Base-by-base conservation (phyloP, 495 filamentous ascomycete species). In the Neurospora intermedia region DNA sequence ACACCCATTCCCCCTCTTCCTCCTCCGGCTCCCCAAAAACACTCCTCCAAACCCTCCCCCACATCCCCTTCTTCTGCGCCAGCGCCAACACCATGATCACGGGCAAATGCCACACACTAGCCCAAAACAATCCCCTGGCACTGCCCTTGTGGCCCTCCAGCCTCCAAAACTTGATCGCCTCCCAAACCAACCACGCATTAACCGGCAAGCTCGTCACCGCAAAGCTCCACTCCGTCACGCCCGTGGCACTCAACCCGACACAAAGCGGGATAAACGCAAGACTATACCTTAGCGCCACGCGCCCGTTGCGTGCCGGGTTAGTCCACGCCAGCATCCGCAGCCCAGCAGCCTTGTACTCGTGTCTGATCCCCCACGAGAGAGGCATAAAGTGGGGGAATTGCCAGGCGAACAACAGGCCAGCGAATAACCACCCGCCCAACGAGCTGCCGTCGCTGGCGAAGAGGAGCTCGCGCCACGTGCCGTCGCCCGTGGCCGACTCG, bases 371-470 rank as follows among this genome's bases (percentile, higher is more conserved):
- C 87, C 93, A 96, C 31, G 91, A 94, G 11, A 99, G 84, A 0
- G 94, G 90, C 84, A 97, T 98, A 84, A 99, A 99, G 80, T 99
- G 96, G 15, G 96, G 93, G 78, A 98, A 98, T 80, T 99, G 96
- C 96, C 96, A 99, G 2, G 94, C 92, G 73, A 97, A 96, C 8
- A 99, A 84, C 41, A 98, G 82, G 0, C 87, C 89, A 6, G 92
- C 96, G 1, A 97, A 84, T 8, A 98, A 81, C 96, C 96, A 99
- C 1, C 95, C 96, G 3, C 96, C 96, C 8, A 91, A 82, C 72
- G 90, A 91, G 2, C 77, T 80, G 31, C 81, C 82, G 73, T 85
- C 83, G 8, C 73, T 62, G 0, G 83, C 81, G 23, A 86, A 78
- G 0, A 99, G 87, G 41, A 98, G 88, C 72, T 97, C 94, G 31